Conservation (phyloP, 2,329 filamentous ascomycete species). For the Catunica adiposa region DNA sequence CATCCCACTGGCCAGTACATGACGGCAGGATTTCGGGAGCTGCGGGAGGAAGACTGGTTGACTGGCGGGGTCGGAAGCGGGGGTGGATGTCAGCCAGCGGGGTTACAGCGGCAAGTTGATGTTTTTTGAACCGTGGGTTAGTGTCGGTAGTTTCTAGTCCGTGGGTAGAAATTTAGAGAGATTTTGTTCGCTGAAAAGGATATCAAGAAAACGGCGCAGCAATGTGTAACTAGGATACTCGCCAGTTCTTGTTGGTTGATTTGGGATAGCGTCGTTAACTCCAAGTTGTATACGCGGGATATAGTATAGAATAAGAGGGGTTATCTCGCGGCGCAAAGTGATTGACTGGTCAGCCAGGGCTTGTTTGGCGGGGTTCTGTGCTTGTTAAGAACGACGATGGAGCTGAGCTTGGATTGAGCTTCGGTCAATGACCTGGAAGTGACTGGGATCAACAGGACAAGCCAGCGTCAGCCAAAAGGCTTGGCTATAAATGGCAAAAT, state of each 20-base stretch:
- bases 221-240: no score
- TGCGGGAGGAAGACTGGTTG: neutral
- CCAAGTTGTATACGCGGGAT: neutral
- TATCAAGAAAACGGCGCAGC: no score
- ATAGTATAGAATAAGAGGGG: neutral
- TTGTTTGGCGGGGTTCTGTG: neutral
- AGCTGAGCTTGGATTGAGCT: neutral
- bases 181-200: no score
- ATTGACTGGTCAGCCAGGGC: neutral
- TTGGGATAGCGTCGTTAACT: neutral
- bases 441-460: neutral
- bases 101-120: neutral
- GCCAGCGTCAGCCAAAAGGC: neutral
- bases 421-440: neutral
- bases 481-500: neutral
- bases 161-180: no score
- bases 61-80: neutral
- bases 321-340: neutral
- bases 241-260: no score
- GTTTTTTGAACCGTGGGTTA: no score
- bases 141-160: no score
- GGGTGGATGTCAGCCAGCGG: neutral
- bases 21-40: neutral
- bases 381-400: neutral
- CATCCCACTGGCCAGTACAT: conserved; percentile 91